phyloP scores from a whole-genome alignment of 2,329 filamentous ascomycete species.

The Alternaria longipes region DNA sequence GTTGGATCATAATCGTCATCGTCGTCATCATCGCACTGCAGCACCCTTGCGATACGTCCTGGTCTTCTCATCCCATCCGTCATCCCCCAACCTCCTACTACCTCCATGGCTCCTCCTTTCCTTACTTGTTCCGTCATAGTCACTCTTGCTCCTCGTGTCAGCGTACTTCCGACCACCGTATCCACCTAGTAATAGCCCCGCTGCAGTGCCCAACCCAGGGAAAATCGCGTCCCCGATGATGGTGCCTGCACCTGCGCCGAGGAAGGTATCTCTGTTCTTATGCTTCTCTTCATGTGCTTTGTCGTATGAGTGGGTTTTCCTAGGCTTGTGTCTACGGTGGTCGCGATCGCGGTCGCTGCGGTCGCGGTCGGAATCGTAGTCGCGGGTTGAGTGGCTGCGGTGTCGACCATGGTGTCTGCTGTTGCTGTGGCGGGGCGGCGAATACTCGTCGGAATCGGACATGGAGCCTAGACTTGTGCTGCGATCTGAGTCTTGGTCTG shows the following conservation, averaged over 20 bases:
- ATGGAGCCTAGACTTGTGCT: constrained; percentile 29
- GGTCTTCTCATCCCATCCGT: constrained; percentile 49
- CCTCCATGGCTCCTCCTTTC: constrained; percentile 41
- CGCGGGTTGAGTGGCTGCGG: constrained; percentile 5
- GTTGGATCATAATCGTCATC: not conserved
- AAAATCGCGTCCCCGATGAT: constrained; percentile 57
- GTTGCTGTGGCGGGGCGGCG: constrained; percentile 23
- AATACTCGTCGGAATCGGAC: constrained; percentile 30
- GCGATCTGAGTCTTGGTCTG: constrained; percentile 33
- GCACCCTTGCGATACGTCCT: constrained; percentile 60
- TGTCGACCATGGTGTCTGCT: constrained; percentile 25
- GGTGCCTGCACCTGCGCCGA: constrained; percentile 57
- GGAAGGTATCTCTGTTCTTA: constrained; percentile 52
- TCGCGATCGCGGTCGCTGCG: constrained; percentile 3
- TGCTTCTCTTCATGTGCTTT: constrained; percentile 27
- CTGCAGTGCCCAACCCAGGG: constrained; percentile 54
- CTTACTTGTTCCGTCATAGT: constrained; percentile 18
- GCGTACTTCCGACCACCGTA: constrained; percentile 55
- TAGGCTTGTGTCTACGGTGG: constrained; percentile 2
- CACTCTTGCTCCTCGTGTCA: constrained; percentile 42
- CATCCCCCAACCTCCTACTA: constrained; percentile 47
- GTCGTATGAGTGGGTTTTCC: constrained; percentile 8
- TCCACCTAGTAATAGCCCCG: constrained; percentile 53
- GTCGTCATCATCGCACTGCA: constrained; percentile 61
- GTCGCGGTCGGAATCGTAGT: constrained; percentile 14